A percentile compares a stretch with the other conserved stretches of the same genome.
Evolutionary conservation across 2,329 filamentous ascomycete genomes (phyloP).

Genomic region (Pseudogymnoascus sp.): DNA sequence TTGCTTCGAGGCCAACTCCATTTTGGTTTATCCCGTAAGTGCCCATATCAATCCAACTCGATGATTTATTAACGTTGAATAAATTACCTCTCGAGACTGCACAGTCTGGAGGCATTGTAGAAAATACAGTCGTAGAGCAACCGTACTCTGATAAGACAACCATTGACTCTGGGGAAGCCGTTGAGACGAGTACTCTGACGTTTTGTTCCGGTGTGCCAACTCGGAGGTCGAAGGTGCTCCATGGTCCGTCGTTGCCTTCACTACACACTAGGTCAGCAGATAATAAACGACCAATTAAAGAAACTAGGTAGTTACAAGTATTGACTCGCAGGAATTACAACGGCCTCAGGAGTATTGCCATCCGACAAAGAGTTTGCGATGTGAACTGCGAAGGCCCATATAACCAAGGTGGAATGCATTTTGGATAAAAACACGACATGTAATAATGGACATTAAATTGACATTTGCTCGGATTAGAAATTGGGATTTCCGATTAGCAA

Average conservation of each 20-base stretch:
- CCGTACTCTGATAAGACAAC: constrained; percentile 26
- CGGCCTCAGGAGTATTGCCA: neutral
- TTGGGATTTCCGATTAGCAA: no score
- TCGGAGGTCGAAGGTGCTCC: constrained; percentile 33
- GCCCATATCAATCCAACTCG: constrained; percentile 30
- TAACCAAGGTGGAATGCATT: no score
- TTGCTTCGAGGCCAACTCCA: constrained; percentile 32
- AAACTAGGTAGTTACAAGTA: constrained; percentile 28
- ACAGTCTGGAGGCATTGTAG: constrained; percentile 29
- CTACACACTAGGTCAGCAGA: constrained; percentile 19
- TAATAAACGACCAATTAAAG: neutral
- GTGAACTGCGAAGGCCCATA: no score
- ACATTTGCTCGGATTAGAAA: no score
- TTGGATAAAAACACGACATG: no score
- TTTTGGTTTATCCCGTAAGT: constrained; percentile 30
- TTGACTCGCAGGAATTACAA: constrained; percentile 31
- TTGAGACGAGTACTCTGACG: constrained; percentile 33
- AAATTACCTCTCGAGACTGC: constrained; percentile 30
- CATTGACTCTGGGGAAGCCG: constrained; percentile 31
- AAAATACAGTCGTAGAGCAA: constrained; percentile 28
- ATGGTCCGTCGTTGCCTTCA: constrained; percentile 35
- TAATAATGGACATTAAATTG: no score
- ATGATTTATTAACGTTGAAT: constrained; percentile 30
- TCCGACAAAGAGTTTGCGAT: no score
- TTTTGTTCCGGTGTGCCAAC: constrained; percentile 32